phyloP scores from a whole-genome alignment of 495 filamentous ascomycete species.

The Trichocladium uniseriatum region DNA sequence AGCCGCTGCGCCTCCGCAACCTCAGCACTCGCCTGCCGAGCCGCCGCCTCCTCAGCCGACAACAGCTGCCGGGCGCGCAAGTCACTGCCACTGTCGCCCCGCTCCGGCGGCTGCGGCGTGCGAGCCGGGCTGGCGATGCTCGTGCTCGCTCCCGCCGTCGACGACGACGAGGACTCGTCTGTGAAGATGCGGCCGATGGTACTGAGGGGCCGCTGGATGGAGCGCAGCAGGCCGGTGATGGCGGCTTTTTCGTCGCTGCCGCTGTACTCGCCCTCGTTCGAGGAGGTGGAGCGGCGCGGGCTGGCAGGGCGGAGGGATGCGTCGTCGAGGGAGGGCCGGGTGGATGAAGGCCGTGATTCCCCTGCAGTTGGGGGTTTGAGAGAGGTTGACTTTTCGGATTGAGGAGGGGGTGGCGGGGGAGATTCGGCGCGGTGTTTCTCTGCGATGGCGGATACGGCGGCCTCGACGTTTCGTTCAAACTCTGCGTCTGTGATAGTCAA shows the following conservation, averaged over 20 bases:
- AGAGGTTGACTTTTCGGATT: constrained; percentile 54
- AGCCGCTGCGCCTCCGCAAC: constrained; percentile 80
- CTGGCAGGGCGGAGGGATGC: constrained; percentile 26
- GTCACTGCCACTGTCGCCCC: constrained; percentile 26
- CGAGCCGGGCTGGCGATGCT: constrained; percentile 42
- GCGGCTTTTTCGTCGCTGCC: constrained; percentile 64
- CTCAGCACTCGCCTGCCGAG: constrained; percentile 86
- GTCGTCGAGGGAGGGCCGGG: constrained; percentile 38
- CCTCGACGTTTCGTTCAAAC: constrained; percentile 91
- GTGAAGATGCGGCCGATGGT: constrained; percentile 97
- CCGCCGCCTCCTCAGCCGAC: constrained; percentile 82
- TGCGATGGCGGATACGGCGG: constrained; percentile 90
- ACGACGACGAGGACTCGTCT: constrained; percentile 50
- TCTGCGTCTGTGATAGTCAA: constrained; percentile 90
- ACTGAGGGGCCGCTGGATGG: constrained; percentile 83
- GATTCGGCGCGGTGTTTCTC: constrained; percentile 62
- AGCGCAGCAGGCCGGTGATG: constrained; percentile 76
- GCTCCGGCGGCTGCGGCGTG: constrained; percentile 50
- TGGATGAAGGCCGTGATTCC: constrained; percentile 20
- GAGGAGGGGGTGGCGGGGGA: constrained; percentile 33
- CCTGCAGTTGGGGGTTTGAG: constrained; percentile 30
- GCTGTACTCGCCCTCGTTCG: constrained; percentile 31
- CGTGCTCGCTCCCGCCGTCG: constrained; percentile 26
- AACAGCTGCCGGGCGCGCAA: constrained; percentile 36
- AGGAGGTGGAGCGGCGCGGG: constrained; percentile 34